Evolutionary conservation across 805 yeast species (phyloP).

Genomic region (Starmerella bombi): DNA sequence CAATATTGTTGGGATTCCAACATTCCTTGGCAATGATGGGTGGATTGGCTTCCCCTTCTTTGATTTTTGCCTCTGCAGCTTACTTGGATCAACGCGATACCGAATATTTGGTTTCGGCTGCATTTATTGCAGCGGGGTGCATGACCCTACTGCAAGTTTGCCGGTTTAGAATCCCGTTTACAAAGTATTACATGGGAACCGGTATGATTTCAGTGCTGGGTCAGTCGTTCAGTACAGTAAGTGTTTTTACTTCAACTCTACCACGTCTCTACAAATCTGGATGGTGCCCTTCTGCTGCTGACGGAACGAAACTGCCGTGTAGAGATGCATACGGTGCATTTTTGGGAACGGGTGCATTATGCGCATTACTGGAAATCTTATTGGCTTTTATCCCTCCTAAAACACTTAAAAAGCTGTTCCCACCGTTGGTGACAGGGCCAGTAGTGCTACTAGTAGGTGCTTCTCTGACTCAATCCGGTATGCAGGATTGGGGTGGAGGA

Average conservation of each 20-base stretch:
- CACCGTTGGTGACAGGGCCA: constrained; percentile 87
- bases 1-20: constrained; percentile 69
- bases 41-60: constrained; percentile 75
- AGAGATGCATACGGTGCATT: constrained; percentile 86
- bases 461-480: constrained; percentile 54
- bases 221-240: constrained; percentile 76
- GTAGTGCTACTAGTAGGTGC: constrained; percentile 78
- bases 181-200: constrained; percentile 71
- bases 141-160: constrained; percentile 67
- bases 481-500: constrained; percentile 83
- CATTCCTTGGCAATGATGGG: constrained; percentile 86
- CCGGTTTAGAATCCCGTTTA: constrained; percentile 58
- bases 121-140: constrained; percentile 57
- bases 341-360: constrained; percentile 63
- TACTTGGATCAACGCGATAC: constrained; percentile 37
- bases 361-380: constrained; percentile 61
- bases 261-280: constrained; percentile 72
- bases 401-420: constrained; percentile 58
- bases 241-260: constrained; percentile 61
- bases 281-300: constrained; percentile 46
- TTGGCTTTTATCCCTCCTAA: constrained; percentile 69
- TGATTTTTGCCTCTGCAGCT: constrained; percentile 54
- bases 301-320: constrained; percentile 61
- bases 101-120: constrained; percentile 58
- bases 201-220: constrained; percentile 86